phyloP scores from a whole-genome alignment of 352 stramenopile species.

The Thalassiosira livingstoniorum region DNA sequence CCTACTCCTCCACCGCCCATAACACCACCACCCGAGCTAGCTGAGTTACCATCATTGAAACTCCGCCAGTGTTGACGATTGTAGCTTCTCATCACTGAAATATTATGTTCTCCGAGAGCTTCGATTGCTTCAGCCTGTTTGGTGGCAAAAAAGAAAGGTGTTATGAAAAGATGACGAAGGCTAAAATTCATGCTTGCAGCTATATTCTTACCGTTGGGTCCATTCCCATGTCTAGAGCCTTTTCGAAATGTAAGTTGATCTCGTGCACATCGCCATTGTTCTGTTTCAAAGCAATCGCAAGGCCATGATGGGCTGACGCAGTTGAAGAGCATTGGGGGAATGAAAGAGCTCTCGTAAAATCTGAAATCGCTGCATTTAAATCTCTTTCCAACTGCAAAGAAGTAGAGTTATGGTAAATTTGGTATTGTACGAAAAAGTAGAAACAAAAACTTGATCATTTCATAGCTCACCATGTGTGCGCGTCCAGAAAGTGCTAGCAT shows the following conservation, averaged over 20 bases:
- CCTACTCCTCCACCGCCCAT: slow-evolving; percentile 52
- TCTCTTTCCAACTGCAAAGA: slow-evolving; percentile 38
- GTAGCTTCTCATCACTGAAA: slow-evolving; percentile 51
- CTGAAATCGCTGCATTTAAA: slow-evolving; percentile 41
- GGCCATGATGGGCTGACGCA: slow-evolving; percentile 50
- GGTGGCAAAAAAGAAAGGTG: no score
- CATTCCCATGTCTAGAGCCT: slow-evolving; percentile 57
- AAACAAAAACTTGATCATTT: background rate
- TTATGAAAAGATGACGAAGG: background rate
- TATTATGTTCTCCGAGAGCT: slow-evolving; percentile 61
- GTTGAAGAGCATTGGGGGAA: slow-evolving; percentile 51
- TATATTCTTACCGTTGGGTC: slow-evolving; percentile 43
- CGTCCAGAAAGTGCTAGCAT: slow-evolving; percentile 46
- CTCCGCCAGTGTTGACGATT: slow-evolving; percentile 59
- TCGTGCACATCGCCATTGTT: slow-evolving; percentile 52
- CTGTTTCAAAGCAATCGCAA: slow-evolving; percentile 49
- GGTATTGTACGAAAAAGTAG: background rate
- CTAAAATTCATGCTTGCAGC: background rate
- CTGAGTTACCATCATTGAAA: slow-evolving; percentile 21
- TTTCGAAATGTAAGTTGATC: slow-evolving; percentile 61
- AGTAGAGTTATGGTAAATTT: background rate
- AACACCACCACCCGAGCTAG: slow-evolving; percentile 34
- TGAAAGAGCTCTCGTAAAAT: slow-evolving; percentile 54
- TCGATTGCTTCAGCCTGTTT: slow-evolving; percentile 51
- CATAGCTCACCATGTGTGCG: slow-evolving; percentile 37